A percentile compares a stretch with the other conserved stretches of the same genome.
Conservation (phyloP, 345 rosid species). For the Citrus cavaleriei region DNA sequence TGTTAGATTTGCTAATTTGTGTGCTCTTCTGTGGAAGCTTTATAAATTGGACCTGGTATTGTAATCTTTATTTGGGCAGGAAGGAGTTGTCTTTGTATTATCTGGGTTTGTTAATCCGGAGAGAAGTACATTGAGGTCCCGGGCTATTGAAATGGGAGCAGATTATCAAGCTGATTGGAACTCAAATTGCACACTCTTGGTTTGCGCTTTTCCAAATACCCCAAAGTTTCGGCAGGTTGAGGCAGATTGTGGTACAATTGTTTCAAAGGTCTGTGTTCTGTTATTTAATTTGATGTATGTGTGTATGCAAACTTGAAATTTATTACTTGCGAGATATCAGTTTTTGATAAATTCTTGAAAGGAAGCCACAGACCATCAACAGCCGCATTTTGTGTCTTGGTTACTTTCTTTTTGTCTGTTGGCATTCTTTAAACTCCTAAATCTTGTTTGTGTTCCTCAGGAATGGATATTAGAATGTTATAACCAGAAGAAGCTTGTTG, state of each 20-base stretch:
- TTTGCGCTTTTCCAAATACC: conserved; percentile 83
- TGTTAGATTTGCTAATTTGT: conserved; percentile 3
- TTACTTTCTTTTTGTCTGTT: not conserved
- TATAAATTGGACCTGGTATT: conserved; percentile 10
- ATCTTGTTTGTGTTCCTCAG: conserved; percentile 32
- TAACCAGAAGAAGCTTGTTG: conserved; percentile 63
- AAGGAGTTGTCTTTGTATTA: conserved; percentile 76
- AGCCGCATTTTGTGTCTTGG: not conserved
- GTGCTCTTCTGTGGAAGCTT: not conserved
- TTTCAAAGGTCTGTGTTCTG: conserved; percentile 53
- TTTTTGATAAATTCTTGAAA: not conserved
- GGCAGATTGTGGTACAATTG: conserved; percentile 68
- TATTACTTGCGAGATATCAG: not conserved
- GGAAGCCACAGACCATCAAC: not conserved
- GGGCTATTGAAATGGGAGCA: conserved; percentile 89
- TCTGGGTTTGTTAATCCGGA: conserved; percentile 92
- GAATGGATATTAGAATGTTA: conserved; percentile 83
- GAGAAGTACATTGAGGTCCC: conserved; percentile 69
- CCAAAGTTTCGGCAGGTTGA: conserved; percentile 89
- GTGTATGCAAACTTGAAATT: not conserved
- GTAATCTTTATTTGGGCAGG: conserved; percentile 44
- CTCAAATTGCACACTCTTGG: conserved; percentile 70
- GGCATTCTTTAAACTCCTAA: not conserved
- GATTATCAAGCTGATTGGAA: conserved; percentile 76
- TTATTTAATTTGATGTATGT: not conserved